Evolutionary conservation across 2,329 filamentous ascomycete genomes (phyloP).

Genomic region (Pseudocercospora vitis): DNA sequence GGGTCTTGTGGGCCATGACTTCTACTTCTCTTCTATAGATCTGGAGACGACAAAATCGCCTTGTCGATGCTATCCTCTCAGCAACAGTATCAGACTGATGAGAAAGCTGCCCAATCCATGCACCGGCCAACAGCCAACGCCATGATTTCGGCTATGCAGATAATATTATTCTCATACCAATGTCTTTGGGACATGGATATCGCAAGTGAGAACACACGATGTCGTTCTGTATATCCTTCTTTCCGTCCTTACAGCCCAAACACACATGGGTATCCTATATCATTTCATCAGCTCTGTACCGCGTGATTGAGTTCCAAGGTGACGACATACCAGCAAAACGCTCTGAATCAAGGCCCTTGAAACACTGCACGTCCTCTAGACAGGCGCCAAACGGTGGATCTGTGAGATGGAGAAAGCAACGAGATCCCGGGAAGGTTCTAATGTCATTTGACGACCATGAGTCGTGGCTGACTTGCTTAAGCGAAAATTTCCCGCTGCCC

Average conservation of each 20-base stretch:
- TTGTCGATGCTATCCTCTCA: no score
- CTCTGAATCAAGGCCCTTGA: background rate
- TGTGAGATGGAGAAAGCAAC: background rate
- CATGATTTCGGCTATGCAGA: background rate
- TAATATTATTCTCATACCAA: background rate
- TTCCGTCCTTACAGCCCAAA: background rate
- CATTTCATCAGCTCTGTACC: background rate
- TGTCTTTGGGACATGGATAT: background rate
- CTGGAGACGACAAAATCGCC: no score
- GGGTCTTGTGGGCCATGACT: background rate
- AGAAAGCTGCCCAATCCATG: no score
- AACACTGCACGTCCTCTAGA: background rate
- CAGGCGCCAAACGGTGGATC: slow-evolving; percentile 1
- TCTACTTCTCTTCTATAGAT: no score
- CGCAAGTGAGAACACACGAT: background rate
- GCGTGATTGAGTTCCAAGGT: slow-evolving; percentile 3
- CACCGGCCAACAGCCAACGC: no score
- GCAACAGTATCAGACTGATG: no score
- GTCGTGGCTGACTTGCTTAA: slow-evolving; percentile 2
- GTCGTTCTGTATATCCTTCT: background rate
- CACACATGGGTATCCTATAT: background rate
- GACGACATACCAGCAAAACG: background rate
- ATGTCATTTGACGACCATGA: background rate
- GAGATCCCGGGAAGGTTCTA: slow-evolving; percentile 3
- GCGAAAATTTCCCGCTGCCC: background rate